Base-by-base conservation (phyloP, 257 asterid genomes). In the Haberlea rhodopensis region DNA sequence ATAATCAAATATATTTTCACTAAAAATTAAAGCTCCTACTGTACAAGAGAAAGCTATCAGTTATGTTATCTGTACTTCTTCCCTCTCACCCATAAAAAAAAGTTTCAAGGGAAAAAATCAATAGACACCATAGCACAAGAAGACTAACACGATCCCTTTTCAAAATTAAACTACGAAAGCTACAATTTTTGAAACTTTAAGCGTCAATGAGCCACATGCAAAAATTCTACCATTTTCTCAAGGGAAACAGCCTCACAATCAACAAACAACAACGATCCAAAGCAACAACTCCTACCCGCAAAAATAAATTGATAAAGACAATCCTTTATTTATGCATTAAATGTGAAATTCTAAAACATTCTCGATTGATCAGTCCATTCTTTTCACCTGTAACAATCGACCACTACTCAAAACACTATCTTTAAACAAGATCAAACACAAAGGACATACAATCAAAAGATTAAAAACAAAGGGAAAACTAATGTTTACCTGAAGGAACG, bases 401-500 rank as follows among this genome's bases (percentile, higher is more conserved):
- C 57, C 40, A 20, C 48, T n/a, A 58, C 18, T 40, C 29, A 68
- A 48, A 27, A 13, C 46, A 32, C 23, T 34, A 62, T n/a, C 28
- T 22, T 28, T 21, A 43, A 60, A 34, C 27, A 62, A 24, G 6
- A 29, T 45, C n/a, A 37, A 31, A 16, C 70, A 63, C 24, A 40
- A 56, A 26, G 56, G 23, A 54, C 23, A 4, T 2, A 5, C 51
- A 25, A 65, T 23, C 18, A 9, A 48, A 55, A 6, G 13, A 31
- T 9, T 19, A 53, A 16, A 48, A 26, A 20, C 18, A 34, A 57
- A 55, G 26, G 11, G 18, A 40, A 24, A 20, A 0, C 21, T 49
- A 18, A 71, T 63, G 10, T 7, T 49, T 73, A 92, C 97, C 96
- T 46, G 76, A 59, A 64, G 99, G 99, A 74, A 92, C 81, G 64